phyloP scores from a whole-genome alignment of 2,329 filamentous ascomycete species.

The Talaromyces amestolkiae region DNA sequence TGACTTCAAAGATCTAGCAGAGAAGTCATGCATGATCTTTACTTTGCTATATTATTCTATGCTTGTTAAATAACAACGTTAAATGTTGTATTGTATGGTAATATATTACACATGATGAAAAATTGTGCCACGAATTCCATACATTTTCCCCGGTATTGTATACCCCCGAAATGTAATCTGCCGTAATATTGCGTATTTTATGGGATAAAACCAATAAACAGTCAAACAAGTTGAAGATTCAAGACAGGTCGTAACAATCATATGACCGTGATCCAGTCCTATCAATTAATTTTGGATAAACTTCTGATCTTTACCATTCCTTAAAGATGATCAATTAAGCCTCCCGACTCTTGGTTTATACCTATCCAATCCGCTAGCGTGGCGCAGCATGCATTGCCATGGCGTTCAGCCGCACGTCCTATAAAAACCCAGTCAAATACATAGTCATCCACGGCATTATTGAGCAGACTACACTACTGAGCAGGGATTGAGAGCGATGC shows the following conservation, averaged over 20 bases:
- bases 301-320: not conserved
- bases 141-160: not conserved
- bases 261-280: not conserved
- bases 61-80: no score
- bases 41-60: no score
- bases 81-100: not conserved
- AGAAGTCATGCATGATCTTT: no score
- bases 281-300: not conserved
- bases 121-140: not conserved
- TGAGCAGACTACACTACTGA: not conserved
- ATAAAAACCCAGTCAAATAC: not conserved
- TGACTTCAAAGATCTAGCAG: no score
- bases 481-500: not conserved
- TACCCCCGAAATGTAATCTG: not conserved
- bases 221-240: no score
- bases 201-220: not conserved
- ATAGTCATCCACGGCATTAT: not conserved
- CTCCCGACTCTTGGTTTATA: not conserved
- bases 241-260: not conserved
- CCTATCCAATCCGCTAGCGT: not conserved
- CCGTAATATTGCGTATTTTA: not conserved
- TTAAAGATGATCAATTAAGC: not conserved
- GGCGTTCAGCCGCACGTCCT: not conserved
- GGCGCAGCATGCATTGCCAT: not conserved
- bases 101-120: not conserved